Base-by-base conservation (phyloP, 192 early-diverging fungal species). In the Rhizophagus clarus region DNA sequence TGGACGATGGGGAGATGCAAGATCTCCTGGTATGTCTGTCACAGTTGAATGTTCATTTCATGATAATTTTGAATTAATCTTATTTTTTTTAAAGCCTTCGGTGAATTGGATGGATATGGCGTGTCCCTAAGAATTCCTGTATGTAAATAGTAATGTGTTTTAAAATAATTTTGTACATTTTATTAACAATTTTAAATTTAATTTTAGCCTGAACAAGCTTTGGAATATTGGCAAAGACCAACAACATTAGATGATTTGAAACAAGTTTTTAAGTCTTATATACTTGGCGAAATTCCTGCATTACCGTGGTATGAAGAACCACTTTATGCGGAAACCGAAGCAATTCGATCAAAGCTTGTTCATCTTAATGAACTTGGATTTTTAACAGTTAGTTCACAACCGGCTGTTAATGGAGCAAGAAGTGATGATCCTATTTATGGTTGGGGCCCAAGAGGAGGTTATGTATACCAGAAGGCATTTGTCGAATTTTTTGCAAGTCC, bases 401-500 rank as follows among this genome's bases (percentile, higher is more conserved):
- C 97, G 51, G 94, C 97, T 49, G 92, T 99, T 61, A 96, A 99
- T 83, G 97, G 96, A 15, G 94, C 86, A 14, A 81, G 81, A 22
- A 95, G 94, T 61, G 82, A 88, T 29, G 92, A 98, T 79, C 79
- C 84, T 17, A 79, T 90, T 26, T 92, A 91, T 81, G 98, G 98
- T 37, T 99, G 98, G 98, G 98, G 98, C 24, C 98, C 98, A 61
- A 94, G 92, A 78, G 93, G 95, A 80, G 98, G 97, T 3, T 97
- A 94, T 79, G 93, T 98, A 0, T 99, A 96, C 88, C 97, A 99
- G 85, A 99, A 99, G 87, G 95, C 96, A 31, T 99, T 97, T 85
- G 88, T 99, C 61, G 98, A 99, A 84, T 97, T 97, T 84, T 99
- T 98, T 85, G 89, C 96, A 28, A 87, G 91, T 0, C 88, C 90